phyloP scores from a whole-genome alignment of 495 filamentous ascomycete genomes.

The Astrothelium macrocarpum region DNA sequence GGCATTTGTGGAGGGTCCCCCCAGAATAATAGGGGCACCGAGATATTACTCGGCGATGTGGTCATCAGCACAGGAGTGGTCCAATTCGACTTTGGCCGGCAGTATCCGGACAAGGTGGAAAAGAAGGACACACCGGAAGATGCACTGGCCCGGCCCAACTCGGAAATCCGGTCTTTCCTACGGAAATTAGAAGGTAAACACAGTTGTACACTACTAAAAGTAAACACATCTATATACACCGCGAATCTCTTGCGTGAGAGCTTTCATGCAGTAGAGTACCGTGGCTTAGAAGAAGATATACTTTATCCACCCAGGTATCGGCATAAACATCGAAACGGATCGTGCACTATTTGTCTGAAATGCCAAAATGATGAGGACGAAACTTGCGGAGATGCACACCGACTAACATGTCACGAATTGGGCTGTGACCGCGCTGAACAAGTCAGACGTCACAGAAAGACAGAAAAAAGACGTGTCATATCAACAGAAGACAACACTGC shows the following conservation, averaged over 20 bases:
- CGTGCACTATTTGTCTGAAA: background rate
- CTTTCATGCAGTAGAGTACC: no score
- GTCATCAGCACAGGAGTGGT: constrained; percentile 5
- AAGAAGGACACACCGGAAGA: background rate
- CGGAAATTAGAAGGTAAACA: background rate
- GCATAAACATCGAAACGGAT: constrained; percentile 3
- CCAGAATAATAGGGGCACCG: background rate
- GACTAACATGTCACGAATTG: constrained; percentile 5
- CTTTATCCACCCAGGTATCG: background rate
- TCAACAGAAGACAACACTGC: background rate
- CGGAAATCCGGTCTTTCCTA: background rate
- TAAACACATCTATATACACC: background rate
- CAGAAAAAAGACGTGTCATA: background rate
- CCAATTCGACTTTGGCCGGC: constrained; percentile 11
- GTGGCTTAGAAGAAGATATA: background rate
- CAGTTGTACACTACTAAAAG: background rate
- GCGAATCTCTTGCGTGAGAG: background rate
- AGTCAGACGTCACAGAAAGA: background rate
- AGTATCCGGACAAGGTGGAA: background rate
- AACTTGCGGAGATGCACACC: constrained; percentile 4
- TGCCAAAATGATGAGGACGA: constrained; percentile 7
- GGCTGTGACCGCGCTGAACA: constrained; percentile 1
- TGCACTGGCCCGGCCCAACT: background rate
- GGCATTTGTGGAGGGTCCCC: constrained; percentile 10
- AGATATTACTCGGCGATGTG: constrained; percentile 11